Base-by-base conservation (phyloP, 2,329 filamentous ascomycete genomes). In the Aspergillus sclerotialis region DNA sequence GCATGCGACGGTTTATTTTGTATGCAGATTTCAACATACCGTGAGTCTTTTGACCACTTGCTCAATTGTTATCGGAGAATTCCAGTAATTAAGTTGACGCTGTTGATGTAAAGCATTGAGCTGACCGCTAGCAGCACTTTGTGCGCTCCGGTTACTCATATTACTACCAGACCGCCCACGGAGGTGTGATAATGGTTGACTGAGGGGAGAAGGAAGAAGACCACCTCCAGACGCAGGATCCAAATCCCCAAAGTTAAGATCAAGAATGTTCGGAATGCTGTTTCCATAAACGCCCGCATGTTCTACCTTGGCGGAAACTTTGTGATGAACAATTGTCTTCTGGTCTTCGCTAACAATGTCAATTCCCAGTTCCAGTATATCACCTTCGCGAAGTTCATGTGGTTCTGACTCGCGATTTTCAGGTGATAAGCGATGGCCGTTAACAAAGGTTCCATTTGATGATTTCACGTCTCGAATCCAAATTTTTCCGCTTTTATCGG, bases 301-400 rank as follows among this genome's bases (percentile, higher is more conserved):
- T 60, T 98, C 92, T 36, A 98, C 88, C 58, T 93, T 93, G 36
- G 92, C 89, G 13, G 90, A 89, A 30, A 98, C 92, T 58, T 98
- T 98, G 68, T 96, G 92, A 56, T 98, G 92, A 10, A 98, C 89
- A 17, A 98, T 88, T 0, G 89, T 95, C 66, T 94, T 96, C 60
- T 96, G 90, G 58, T 98, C 92, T 60, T 98, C 92, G 61, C 87
- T 94, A 33, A 98, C 90, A 54, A 98, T 98, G 56, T 98, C 92
- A 51, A 98, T 98, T 36, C 92, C 92, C 23, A 98, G 73, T 57
- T 98, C 92, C 34, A 98, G 69, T 43, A 92, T 86, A 56, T 98
- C 92, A 46, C 87, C 82, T 39, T 90, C 88, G 52, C 89, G 82
- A 21, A 98, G 69, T 56, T 96, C 90, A 56, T 95, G 87, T 0